phyloP scores from a whole-genome alignment of 306 rosid species.

The Leucaena leucocephala region DNA sequence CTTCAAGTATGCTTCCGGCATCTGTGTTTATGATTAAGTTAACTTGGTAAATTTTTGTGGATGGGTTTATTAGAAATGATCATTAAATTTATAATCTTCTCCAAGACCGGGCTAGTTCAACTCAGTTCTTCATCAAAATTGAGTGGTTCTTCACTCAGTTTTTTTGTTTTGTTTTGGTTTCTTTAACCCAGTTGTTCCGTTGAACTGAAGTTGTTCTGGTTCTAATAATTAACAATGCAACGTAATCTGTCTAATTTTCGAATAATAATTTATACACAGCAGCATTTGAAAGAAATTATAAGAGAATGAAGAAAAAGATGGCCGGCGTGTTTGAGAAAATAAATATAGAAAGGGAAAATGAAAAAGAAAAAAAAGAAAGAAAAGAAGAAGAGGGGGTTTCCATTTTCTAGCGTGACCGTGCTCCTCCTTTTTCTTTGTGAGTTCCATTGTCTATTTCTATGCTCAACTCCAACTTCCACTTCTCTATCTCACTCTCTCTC shows the following conservation, averaged over 20 bases:
- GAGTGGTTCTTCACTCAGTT: no score
- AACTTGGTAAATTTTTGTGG: no score
- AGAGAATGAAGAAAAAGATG: neutral
- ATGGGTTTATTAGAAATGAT: no score
- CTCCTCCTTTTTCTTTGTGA: neutral
- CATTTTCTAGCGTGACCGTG: slow-evolving; percentile 47
- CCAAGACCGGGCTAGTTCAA: no score
- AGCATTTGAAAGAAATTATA: neutral
- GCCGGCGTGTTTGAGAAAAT: slow-evolving; percentile 37
- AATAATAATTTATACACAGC: neutral
- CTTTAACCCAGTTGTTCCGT: no score
- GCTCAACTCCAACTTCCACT: slow-evolving; percentile 50
- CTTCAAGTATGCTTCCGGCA: no score
- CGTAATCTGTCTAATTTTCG: neutral
- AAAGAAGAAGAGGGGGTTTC: slow-evolving; percentile 43
- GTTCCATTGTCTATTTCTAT: slow-evolving; percentile 41
- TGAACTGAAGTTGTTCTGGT: neutral
- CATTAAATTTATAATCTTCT: no score
- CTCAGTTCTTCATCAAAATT: no score
- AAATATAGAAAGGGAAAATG: slow-evolving; percentile 47
- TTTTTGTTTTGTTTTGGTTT: no score
- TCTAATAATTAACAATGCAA: neutral
- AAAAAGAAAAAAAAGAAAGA: slow-evolving; percentile 39
- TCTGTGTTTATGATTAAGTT: no score
- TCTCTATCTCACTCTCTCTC: slow-evolving; percentile 29